Percentiles rank a stretch among this genome's conserved stretches.
Conservation (phyloP, 768 basidiomycete genomes). For the Termitomyces sp. region DNA sequence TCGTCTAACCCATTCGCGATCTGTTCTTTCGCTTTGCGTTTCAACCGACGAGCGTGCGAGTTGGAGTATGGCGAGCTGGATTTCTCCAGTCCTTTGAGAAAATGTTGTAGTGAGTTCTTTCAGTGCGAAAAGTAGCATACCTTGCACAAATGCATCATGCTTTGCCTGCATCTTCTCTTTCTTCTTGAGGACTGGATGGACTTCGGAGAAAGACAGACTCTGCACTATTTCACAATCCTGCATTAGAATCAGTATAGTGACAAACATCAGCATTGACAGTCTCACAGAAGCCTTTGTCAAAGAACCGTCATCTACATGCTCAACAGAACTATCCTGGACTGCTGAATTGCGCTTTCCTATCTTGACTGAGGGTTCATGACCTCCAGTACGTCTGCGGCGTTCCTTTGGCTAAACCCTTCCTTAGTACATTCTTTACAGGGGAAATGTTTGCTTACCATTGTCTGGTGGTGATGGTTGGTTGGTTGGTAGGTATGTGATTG, state of each 20-base stretch:
- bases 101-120: not conserved
- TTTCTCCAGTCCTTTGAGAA: conserved; percentile 41
- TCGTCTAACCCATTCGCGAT: conserved; percentile 45
- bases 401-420: conserved; percentile 30
- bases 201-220: conserved; percentile 24
- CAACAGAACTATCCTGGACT: conserved; percentile 41
- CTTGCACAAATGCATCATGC: conserved; percentile 64
- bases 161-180: conserved; percentile 65
- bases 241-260: conserved; percentile 2
- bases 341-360: conserved; percentile 44
- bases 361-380: conserved; percentile 49
- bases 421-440: not conserved
- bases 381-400: conserved; percentile 35
- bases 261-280: not conserved
- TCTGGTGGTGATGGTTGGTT: not conserved
- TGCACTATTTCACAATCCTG: conserved; percentile 43
- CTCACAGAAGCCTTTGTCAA: conserved; percentile 38
- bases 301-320: conserved; percentile 42
- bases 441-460: not conserved
- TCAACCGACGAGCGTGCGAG: conserved; percentile 64
- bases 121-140: conserved; percentile 27
- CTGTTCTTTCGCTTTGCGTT: conserved; percentile 63
- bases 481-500: not conserved
- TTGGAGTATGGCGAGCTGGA: conserved; percentile 59
- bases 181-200: conserved; percentile 38